Percentiles rank a stretch among this genome's conserved stretches.
These are phyloP conservation scores for Skeletonema potamos DNA, from an alignment of 108 stramenopile genomes.

Conservation along the genomic window DNA sequence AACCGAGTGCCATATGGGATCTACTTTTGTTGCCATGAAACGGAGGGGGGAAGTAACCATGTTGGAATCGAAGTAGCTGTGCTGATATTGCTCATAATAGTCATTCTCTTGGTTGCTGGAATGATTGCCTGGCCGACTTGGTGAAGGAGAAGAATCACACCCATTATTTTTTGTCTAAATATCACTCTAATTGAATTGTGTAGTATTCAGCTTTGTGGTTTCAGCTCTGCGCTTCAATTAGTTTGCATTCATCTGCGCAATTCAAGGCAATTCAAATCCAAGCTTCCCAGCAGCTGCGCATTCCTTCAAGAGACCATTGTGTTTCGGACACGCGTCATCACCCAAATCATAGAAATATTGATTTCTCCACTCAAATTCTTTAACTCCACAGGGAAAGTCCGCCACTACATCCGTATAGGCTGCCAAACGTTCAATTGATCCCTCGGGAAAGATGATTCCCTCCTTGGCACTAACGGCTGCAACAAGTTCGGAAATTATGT, in stretches of 20 bases:
- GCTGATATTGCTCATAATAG: conserved; percentile 22
- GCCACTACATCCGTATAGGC: conserved; percentile 91
- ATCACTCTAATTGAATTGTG: no score
- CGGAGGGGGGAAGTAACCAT: conserved; percentile 52
- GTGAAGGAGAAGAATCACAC: no score
- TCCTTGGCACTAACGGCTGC: conserved; percentile 59
- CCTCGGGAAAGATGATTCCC: conserved; percentile 59
- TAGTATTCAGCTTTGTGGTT: no score
- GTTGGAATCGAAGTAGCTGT: conserved; percentile 64
- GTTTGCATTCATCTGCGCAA: background rate
- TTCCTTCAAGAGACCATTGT: conserved; percentile 65
- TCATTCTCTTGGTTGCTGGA: conserved; percentile 24
- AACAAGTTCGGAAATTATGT: conserved; percentile 65
- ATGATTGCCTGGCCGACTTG: conserved; percentile 33
- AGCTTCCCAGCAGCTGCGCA: conserved; percentile 63
- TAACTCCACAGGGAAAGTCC: conserved; percentile 90
- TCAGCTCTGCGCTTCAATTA: no score
- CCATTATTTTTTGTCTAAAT: no score
- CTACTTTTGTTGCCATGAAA: conserved; percentile 74
- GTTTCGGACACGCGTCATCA: conserved; percentile 64
- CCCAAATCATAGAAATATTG: conserved; percentile 75
- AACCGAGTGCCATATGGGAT: conserved; percentile 54
- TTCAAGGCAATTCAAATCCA: conserved; percentile 64
- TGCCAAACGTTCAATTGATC: conserved; percentile 66
- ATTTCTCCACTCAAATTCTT: conserved; percentile 96